A percentile compares a stretch with the other conserved stretches of the same genome.
phyloP scores from a whole-genome alignment of 2,329 filamentous ascomycete genomes.

The Aspergillaceae sp. region DNA sequence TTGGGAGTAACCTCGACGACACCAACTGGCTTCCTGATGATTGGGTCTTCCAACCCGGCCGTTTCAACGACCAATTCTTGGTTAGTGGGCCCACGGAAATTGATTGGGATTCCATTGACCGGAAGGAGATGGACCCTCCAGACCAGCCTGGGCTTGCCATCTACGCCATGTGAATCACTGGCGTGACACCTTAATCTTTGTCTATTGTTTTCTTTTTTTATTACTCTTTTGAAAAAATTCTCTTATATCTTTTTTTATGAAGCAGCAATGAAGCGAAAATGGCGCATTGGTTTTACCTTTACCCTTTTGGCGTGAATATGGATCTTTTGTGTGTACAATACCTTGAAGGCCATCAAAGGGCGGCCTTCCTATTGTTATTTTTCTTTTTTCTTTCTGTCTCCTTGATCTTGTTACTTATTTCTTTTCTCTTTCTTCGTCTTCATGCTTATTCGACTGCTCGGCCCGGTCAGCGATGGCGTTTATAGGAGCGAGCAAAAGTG shows the following conservation, averaged over 20 bases:
- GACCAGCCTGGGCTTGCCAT: slow-evolving; percentile 21
- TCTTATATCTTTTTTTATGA: not conserved
- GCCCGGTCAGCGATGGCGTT: too few species aligned
- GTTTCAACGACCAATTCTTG: slow-evolving; percentile 16
- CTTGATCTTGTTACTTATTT: too few species aligned
- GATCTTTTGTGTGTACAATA: slow-evolving; percentile 6
- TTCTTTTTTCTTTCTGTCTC: too few species aligned
- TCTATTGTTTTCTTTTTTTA: not conserved
- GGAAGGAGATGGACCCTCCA: slow-evolving; percentile 18
- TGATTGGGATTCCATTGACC: slow-evolving; percentile 34
- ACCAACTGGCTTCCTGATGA: slow-evolving; percentile 22
- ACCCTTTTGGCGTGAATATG: slow-evolving; percentile 11
- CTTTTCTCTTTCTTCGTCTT: too few species aligned
- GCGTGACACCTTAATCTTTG: not conserved
- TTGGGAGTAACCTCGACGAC: slow-evolving; percentile 16
- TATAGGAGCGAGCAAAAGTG: too few species aligned
- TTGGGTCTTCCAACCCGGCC: slow-evolving; percentile 25
- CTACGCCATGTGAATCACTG: slow-evolving; percentile 17
- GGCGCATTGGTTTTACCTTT: slow-evolving; percentile 3
- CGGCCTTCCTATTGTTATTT: not conserved
- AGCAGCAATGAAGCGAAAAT: slow-evolving; percentile 5
- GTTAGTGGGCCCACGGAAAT: slow-evolving; percentile 24
- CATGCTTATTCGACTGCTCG: too few species aligned
- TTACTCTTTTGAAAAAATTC: not conserved
- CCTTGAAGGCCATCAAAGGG: not conserved